These are phyloP conservation scores for Candida khao-thaluensis DNA, from an alignment of 805 yeast genomes.

Conservation along the genomic window DNA sequence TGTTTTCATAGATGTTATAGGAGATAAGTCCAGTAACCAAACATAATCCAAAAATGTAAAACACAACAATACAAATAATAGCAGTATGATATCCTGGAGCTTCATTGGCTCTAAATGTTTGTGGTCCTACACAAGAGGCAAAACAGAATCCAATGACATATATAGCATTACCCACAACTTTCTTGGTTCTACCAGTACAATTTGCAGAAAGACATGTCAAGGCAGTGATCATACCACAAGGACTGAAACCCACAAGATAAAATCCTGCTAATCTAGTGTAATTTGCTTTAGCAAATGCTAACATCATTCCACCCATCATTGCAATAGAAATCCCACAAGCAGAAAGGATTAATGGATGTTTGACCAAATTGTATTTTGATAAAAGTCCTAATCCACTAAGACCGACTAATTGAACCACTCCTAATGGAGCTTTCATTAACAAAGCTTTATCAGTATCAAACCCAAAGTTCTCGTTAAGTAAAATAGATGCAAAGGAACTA, in stretches of 20 bases:
- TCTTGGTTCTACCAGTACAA: slow-evolving; percentile 59
- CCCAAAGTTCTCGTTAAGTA: slow-evolving; percentile 24
- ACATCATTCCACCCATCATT: slow-evolving; percentile 31
- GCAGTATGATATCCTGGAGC: slow-evolving; percentile 48
- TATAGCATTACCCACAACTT: slow-evolving; percentile 45
- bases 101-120: slow-evolving; percentile 42
- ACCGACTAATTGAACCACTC: slow-evolving; percentile 46
- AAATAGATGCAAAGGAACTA: slow-evolving; percentile 32
- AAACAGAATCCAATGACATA: slow-evolving; percentile 49
- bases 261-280: slow-evolving; percentile 29
- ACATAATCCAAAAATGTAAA: slow-evolving; percentile 26
- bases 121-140: slow-evolving; percentile 58
- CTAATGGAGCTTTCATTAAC: slow-evolving; percentile 46
- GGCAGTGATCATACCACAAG: slow-evolving; percentile 27
- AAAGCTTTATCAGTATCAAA: slow-evolving; percentile 33
- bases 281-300: slow-evolving; percentile 40
- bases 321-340: slow-evolving; percentile 22
- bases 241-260: slow-evolving; percentile 30
- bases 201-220: slow-evolving; percentile 44
- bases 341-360: slow-evolving; percentile 18
- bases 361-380: slow-evolving; percentile 7
- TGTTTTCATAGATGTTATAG: slow-evolving; percentile 35
- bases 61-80: slow-evolving; percentile 38
- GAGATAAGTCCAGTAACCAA: slow-evolving; percentile 24
- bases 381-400: slow-evolving; percentile 25